Base-by-base conservation (phyloP, 805 yeast genomes). In the Yamadazyma paraphyllophila region DNA sequence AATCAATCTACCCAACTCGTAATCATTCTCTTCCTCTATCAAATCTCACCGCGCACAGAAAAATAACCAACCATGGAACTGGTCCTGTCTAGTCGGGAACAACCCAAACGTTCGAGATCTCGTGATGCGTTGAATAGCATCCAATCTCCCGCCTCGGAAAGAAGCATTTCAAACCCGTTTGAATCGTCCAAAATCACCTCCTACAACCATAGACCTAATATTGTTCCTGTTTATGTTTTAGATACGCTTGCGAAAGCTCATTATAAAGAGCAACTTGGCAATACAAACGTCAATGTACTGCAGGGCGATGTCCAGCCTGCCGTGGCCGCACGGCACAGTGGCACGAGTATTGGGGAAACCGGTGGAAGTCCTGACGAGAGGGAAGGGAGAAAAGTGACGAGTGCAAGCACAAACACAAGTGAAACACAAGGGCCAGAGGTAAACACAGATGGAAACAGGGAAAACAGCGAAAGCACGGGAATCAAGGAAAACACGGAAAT, bases 181-280 rank as follows among this genome's bases (percentile, higher is more conserved):
- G 61, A 55, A 15, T 48, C 60, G 25, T 33, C 51, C 9, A 46
- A 43, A 13, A 27, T 49, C 15, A 54, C 57, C 33, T 47, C 66
- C n/a, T 72, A 72, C 54, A 58, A 60, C 41, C 70, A 66, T 43
- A 56, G 53, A 37, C 63, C 76, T 12, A 66, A 65, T 35, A 62
- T 65, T 25, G 65, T 71, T 16, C 92, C 92, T 1, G 83, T 85
- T 1, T 85, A 80, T 63, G 89, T 80, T 1, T 60, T 85, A 36
- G 85, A 82, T 47, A 73, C 74, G 26, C 58, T 81, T n/a, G 62
- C 74, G 2, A 66, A 64, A 54, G 71, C 63, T 3, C 71, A 73
- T 54, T 65, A 65, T 52, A 65, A 62, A 45, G 73, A 71, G 16
- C 72, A 66, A 53, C 51, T 61, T 31, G 54, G 53, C 42, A 65